Percentiles rank a stretch among this genome's conserved stretches.
Evolutionary conservation across 148 eudicot genomes (phyloP).

Genomic region (Camellia granthamiana): DNA sequence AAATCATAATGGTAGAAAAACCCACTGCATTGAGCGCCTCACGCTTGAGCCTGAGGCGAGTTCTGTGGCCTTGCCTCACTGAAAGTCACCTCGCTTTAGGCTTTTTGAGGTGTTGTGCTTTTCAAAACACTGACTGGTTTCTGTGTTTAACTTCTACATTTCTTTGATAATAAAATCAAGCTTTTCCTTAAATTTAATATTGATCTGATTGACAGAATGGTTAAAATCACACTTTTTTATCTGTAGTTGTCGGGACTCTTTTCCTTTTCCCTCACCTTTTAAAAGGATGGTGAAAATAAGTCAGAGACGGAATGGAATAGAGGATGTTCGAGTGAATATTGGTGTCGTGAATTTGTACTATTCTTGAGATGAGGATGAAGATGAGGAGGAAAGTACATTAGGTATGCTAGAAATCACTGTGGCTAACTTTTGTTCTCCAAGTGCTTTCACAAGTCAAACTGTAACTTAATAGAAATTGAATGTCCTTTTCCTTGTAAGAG

Average conservation of each 20-base stretch:
- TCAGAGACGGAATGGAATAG: not conserved
- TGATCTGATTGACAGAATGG: not conserved
- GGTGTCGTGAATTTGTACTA: not conserved
- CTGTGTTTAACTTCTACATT: not conserved
- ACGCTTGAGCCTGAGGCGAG: too few relatives aligned
- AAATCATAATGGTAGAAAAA: too few relatives aligned
- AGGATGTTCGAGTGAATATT: not conserved
- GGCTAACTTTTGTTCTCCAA: too few relatives aligned
- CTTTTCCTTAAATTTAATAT: not conserved
- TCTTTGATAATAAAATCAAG: not conserved
- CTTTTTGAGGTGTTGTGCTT: too few relatives aligned
- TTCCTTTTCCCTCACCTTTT: not conserved
- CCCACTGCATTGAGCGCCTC: too few relatives aligned
- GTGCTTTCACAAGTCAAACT: too few relatives aligned
- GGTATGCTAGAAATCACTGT: not conserved
- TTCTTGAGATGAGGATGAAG: not conserved
- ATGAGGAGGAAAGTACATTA: not conserved
- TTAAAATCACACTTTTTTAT: not conserved
- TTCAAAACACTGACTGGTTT: not conserved
- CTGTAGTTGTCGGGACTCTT: not conserved
- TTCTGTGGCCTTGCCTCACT: too few relatives aligned
- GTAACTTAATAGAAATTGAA: not conserved
- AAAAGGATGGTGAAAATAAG: not conserved
- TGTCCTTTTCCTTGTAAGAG: not conserved
- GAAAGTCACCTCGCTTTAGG: too few relatives aligned